These are phyloP conservation scores for Botryobasidium botryosum DNA, from an alignment of 768 basidiomycete genomes.

Conservation along the genomic window DNA sequence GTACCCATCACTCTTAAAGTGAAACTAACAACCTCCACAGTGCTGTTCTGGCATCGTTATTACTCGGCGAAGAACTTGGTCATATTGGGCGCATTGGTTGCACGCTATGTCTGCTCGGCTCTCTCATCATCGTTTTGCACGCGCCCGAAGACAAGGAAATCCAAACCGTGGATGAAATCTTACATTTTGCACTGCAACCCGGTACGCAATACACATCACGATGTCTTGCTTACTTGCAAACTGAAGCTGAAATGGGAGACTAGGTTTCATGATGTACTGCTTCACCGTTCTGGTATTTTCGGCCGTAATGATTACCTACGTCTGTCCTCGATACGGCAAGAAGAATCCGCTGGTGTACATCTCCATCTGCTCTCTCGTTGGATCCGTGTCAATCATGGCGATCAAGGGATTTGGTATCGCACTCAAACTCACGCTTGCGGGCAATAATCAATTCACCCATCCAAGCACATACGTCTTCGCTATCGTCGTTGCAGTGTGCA, in stretches of 20 bases:
- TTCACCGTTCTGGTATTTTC: constrained; percentile 68
- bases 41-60: constrained; percentile 83
- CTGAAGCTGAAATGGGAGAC: neutral
- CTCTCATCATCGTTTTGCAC: constrained; percentile 87
- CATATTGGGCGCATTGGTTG: constrained; percentile 83
- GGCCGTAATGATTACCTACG: constrained; percentile 69
- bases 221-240: neutral
- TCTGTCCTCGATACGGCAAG: constrained; percentile 75
- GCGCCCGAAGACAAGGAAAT: constrained; percentile 93
- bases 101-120: constrained; percentile 67
- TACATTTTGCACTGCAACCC: constrained; percentile 84
- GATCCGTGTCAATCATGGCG: constrained; percentile 95
- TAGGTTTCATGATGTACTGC: constrained; percentile 86
- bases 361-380: constrained; percentile 91
- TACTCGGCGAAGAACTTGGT: constrained; percentile 86
- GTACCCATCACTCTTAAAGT: constrained; percentile 4
- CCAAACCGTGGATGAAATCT: constrained; percentile 82
- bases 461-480: constrained; percentile 95
- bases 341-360: constrained; percentile 83
- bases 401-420: constrained; percentile 98
- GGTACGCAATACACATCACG: constrained; percentile 31
- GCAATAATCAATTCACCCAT: constrained; percentile 90
- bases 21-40: constrained; percentile 26
- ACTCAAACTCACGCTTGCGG: constrained; percentile 80
- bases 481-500: constrained; percentile 63